Evolutionary conservation across 441 rosid species (phyloP), one percentile per base, ranked within the genome.

Genomic region (Flueggea neowawraea): DNA sequence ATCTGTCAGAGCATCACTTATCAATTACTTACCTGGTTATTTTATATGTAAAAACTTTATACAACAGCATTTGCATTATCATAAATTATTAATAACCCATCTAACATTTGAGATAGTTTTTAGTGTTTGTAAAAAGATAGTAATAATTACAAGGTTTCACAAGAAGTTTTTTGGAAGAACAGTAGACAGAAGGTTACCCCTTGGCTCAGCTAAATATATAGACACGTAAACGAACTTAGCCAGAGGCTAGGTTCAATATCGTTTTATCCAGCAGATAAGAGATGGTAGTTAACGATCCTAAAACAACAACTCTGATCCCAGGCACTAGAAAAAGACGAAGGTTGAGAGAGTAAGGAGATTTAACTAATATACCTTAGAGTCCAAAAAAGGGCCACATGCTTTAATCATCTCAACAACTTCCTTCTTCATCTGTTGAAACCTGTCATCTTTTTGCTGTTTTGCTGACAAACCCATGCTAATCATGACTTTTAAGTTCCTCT

Each of bases 401-500:
- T 72, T 82, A 57, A 95, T 82, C 89, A 91, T 86, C 85, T 91
- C 98, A 68, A 75, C 73, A 73, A 95, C 91, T 75, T 95, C 99
- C 73, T 83, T 88, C 78, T 91, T 89, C 68, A 84, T 84, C 72
- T 68, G 83, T 74, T 86, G 91, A 76, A 91, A 89, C 78, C 80
- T 85, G 61, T 69, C 80, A 74, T 95, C 95, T 76, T 89, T 91
- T 81, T 95, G 97, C 78, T 82, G 85, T 73, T 80, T 91, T 22
- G 83, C 96, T 53, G 92, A 84, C 69, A 86, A 61, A 54, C 89
- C 82, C 73, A 67, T 74, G 69, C 47, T 91, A 68, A 88, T 83
- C 98, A 95, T 95, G 71, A 79, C 69, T 73, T 86, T 91, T 75
- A 91, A 78, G 82, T 91, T 85, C 80, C 99, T 86, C 99, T 95